Evolutionary conservation across 352 stramenopile species (phyloP).

Genomic region (Phytophthora rubi): DNA sequence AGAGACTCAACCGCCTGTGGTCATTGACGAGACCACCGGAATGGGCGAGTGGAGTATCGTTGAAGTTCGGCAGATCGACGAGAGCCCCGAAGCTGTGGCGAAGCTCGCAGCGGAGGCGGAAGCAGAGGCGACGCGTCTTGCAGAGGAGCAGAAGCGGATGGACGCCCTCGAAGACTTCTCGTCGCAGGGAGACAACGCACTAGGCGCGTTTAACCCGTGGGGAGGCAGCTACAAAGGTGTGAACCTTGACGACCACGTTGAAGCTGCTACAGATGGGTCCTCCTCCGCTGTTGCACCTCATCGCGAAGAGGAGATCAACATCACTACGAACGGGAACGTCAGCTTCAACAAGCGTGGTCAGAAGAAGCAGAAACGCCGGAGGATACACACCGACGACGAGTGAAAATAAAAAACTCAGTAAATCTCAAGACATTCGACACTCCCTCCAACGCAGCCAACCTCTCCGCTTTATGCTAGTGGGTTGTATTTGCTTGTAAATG

Average conservation of each 20-base stretch:
- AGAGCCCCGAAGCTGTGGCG: conserved; percentile 70
- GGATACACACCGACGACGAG: conserved; percentile 60
- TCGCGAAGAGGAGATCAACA: conserved; percentile 59
- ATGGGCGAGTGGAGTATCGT: conserved; percentile 88
- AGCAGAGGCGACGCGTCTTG: conserved; percentile 38
- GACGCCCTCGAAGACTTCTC: conserved; percentile 75
- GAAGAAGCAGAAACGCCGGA: conserved; percentile 77
- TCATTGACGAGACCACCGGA: conserved; percentile 74
- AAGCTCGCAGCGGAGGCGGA: conserved; percentile 56
- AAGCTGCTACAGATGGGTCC: conserved; percentile 3
- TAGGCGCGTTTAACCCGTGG: conserved; percentile 85
- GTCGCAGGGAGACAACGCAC: conserved; percentile 70
- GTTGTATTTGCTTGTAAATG: conserved; percentile 44
- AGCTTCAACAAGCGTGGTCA: conserved; percentile 77
- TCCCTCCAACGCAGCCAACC: background rate
- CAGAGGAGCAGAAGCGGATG: conserved; percentile 58
- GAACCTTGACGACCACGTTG: conserved; percentile 51
- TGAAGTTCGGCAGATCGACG: conserved; percentile 73
- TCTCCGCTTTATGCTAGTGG: conserved; percentile 23
- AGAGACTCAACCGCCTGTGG: conserved; percentile 17
- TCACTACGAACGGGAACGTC: conserved; percentile 58
- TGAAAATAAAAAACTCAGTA: conserved; percentile 12
- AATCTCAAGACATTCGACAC: conserved; percentile 5
- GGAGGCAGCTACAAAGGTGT: conserved; percentile 87
- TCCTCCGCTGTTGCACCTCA: conserved; percentile 23